Base-by-base conservation (phyloP, 805 yeast species). In the Candida fluviatilis region DNA sequence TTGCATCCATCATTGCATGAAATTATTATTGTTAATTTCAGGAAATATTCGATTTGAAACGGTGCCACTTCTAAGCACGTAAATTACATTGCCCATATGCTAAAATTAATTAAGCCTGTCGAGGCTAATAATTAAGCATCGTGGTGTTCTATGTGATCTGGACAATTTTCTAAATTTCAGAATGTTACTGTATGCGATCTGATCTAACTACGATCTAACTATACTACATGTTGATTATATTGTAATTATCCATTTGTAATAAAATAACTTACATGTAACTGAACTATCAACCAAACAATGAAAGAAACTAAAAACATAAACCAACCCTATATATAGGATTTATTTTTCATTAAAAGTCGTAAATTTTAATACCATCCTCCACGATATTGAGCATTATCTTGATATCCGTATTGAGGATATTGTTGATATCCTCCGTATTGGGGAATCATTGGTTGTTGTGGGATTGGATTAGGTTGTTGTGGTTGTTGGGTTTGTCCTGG, bases 361-460 rank as follows among this genome's bases (percentile, higher is more conserved):
- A 33, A 23, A 28, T 26, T 28, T 41, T 63, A 67, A 48, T 66
- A 68, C 74, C 74, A 68, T 34, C 69, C 70, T 6, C 35, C 35
- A 44, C 72, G 64, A 54, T 65, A 65, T 46, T 66, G 71, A 42
- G 54, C 54, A 50, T 53, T 54, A 42, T 66, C 73, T 48, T 66
- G 73, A 54, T 66, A 68, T 43, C 69, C 70, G 46, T 66, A 68
- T 52, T 68, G 74, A 10, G 73, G 72, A 52, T 66, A 68, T 50
- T 68, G 73, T 50, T 68, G 74, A 49, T 66, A 68, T n/a, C 58
- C 71, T 31, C 64, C 71, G 47, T 62, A 68, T 52, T 67, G 71
- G 18, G 71, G 72, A 40, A 58, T 55, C 42, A 52, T 49, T 35
- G 66, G 67, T 50, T 67, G 73, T 41, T 62, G 65, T 19, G 61